Evolutionary conservation across 208 protist genomes (phyloP).

Genomic region (Crithidia fasciculata): DNA sequence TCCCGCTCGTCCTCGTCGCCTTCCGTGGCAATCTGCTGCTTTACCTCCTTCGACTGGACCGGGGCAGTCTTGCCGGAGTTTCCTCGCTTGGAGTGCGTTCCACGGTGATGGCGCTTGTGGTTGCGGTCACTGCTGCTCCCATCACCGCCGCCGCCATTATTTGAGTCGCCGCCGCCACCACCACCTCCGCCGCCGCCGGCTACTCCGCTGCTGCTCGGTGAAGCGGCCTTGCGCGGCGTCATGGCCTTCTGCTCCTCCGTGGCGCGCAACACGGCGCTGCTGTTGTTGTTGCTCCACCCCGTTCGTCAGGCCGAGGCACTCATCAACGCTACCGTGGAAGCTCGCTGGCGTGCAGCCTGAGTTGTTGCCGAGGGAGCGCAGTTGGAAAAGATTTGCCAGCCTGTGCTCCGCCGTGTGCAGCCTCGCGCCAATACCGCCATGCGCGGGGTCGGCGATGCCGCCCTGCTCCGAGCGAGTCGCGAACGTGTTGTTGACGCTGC

Average conservation of each 20-base stretch:
- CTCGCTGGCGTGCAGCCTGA: constrained; percentile 22
- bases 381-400: constrained; percentile 24
- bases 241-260: constrained; percentile 16
- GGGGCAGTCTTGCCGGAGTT: constrained; percentile 20
- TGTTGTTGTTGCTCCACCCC: constrained; percentile 18
- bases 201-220: not conserved
- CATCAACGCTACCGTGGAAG: constrained; percentile 4
- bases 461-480: constrained; percentile 18
- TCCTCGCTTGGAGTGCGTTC: constrained; percentile 3
- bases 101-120: not conserved
- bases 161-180: constrained; percentile 37
- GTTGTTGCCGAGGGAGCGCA: not conserved
- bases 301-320: constrained; percentile 1
- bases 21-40: constrained; percentile 30
- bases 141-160: constrained; percentile 19
- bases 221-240: not conserved
- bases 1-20: constrained; percentile 79
- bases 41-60: constrained; percentile 27
- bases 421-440: constrained; percentile 4
- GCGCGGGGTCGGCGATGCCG: constrained; percentile 13
- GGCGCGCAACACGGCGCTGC: constrained; percentile 12
- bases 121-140: constrained; percentile 1
- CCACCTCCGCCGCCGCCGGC: constrained; percentile 34
- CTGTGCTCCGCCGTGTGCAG: constrained; percentile 21
- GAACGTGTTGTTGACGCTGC: constrained; percentile 12